phyloP scores from a whole-genome alignment of 75 land plant genomes.

The Sequoia sempervirens region DNA sequence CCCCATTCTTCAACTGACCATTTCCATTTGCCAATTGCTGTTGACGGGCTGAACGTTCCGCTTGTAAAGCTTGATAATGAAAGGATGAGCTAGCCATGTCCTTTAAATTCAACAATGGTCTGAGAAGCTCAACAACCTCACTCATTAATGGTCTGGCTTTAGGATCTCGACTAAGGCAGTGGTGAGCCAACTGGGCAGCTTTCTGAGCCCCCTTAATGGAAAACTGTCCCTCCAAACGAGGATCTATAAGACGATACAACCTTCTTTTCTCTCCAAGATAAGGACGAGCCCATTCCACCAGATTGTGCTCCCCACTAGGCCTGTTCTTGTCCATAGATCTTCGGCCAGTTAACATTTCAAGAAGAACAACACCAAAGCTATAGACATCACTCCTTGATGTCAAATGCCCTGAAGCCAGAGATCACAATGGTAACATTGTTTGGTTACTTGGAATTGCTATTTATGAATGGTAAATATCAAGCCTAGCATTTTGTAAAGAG shows the following conservation, averaged over 20 bases:
- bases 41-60: constrained; percentile 29
- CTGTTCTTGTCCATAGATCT: constrained; percentile 64
- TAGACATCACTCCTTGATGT: constrained; percentile 68
- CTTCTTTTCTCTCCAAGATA: constrained; percentile 45
- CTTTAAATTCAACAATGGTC: constrained; percentile 39
- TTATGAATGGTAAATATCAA: background rate
- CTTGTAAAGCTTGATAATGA: constrained; percentile 42
- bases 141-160: constrained; percentile 57
- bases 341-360: constrained; percentile 59
- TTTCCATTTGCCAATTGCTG: constrained; percentile 8
- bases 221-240: constrained; percentile 49
- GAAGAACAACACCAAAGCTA: constrained; percentile 67
- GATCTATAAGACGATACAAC: constrained; percentile 49
- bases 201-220: constrained; percentile 58
- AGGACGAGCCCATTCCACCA: constrained; percentile 64
- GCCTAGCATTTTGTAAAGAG: background rate
- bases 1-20: constrained; percentile 16
- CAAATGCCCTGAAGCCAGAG: constrained; percentile 45
- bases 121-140: constrained; percentile 51
- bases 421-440: constrained; percentile 1
- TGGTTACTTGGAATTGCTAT: background rate
- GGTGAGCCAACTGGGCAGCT: constrained; percentile 41
- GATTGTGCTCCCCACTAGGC: constrained; percentile 56
- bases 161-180: constrained; percentile 52
- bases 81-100: constrained; percentile 60